Evolutionary conservation across 2,329 filamentous ascomycete species (phyloP).

Genomic region (Verticillium nonalfalfae): DNA sequence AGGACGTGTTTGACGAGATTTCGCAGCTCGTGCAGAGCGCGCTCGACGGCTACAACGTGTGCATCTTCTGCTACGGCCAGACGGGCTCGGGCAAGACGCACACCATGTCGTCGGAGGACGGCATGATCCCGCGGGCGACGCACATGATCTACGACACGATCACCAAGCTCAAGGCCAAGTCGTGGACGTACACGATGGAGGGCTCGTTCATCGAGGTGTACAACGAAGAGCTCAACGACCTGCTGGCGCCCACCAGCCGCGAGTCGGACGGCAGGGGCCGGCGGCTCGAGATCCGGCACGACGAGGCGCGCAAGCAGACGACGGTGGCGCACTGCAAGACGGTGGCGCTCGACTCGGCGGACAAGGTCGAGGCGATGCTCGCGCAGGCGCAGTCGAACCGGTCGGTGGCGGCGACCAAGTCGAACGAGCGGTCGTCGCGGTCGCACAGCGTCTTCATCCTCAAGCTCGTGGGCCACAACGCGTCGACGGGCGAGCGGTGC

Average conservation of each 20-base stretch:
- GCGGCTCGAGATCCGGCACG: conserved; percentile 86
- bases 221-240: conserved; percentile 92
- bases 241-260: conserved; percentile 55
- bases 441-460: conserved; percentile 97
- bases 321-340: conserved; percentile 74
- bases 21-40: conserved; percentile 95
- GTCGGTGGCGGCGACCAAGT: conserved; percentile 92
- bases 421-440: conserved; percentile 89
- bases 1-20: conserved; percentile 90
- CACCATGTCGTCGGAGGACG: conserved; percentile 86
- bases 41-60: conserved; percentile 95
- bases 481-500: conserved; percentile 71
- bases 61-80: conserved; percentile 97
- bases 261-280: conserved; percentile 66
- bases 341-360: conserved; percentile 70
- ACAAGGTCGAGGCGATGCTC: conserved; percentile 74
- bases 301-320: conserved; percentile 74
- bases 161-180: conserved; percentile 76
- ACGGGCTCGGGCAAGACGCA: conserved; percentile 95
- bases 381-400: conserved; percentile 77
- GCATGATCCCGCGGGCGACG: conserved; percentile 92
- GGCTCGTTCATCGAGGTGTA: conserved; percentile 97
- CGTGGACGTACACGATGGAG: conserved; percentile 91
- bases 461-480: conserved; percentile 66
- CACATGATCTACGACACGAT: conserved; percentile 91